Conservation (phyloP, 192 early-diverging fungal species). For the Podila clonocystis region DNA sequence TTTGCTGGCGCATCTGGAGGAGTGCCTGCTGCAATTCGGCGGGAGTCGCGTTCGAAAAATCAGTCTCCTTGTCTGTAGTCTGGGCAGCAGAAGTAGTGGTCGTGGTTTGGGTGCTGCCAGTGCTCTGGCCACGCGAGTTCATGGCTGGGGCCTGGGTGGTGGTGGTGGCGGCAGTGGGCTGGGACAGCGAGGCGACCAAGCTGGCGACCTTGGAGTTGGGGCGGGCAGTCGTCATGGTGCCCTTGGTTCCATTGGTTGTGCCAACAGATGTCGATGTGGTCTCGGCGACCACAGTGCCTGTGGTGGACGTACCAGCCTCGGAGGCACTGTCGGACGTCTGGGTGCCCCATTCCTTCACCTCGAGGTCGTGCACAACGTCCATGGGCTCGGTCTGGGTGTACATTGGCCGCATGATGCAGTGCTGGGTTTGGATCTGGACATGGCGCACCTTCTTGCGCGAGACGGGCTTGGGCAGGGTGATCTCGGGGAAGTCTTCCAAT, state of each 20-base stretch:
- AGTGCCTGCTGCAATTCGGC: slow-evolving; percentile 5
- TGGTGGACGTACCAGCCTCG: slow-evolving; percentile 5
- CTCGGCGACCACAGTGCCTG: not conserved
- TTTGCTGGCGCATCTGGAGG: slow-evolving; percentile 21
- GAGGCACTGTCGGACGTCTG: not conserved
- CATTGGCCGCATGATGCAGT: slow-evolving; percentile 42
- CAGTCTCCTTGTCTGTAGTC: not conserved
- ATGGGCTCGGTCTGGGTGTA: slow-evolving; percentile 35
- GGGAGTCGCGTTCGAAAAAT: not conserved
- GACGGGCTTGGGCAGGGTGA: slow-evolving; percentile 26
- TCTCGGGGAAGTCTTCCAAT: slow-evolving; percentile 19
- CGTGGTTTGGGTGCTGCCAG: not conserved
- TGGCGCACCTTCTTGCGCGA: slow-evolving; percentile 50
- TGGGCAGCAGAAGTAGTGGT: not conserved
- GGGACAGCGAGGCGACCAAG: slow-evolving; percentile 20
- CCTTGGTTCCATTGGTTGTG: not conserved
- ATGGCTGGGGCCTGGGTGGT: not conserved
- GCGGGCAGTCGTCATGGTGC: not conserved
- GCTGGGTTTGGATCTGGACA: slow-evolving; percentile 49
- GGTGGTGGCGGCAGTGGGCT: slow-evolving; percentile 15
- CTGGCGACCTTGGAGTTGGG: slow-evolving; percentile 24
- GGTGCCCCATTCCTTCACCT: slow-evolving; percentile 17
- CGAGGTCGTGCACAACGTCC: slow-evolving; percentile 29
- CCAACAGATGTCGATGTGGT: not conserved
- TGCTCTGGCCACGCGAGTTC: slow-evolving; percentile 1